These are phyloP conservation scores for Hymenoscyphus scutula DNA, from an alignment of 2,329 filamentous ascomycete species.

Conservation along the genomic window DNA sequence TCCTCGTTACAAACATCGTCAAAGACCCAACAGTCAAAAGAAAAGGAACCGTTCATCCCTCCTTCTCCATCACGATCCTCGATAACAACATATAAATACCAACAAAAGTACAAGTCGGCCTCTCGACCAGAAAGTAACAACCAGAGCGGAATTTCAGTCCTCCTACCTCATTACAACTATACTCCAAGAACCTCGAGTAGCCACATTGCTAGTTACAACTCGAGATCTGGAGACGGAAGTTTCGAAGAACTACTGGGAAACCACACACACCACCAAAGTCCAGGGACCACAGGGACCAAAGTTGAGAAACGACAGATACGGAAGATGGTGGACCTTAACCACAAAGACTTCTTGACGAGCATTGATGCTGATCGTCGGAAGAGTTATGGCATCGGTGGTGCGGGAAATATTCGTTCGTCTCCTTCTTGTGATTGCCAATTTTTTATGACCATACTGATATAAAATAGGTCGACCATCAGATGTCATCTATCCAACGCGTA, in stretches of 20 bases:
- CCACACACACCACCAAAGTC: too few species aligned
- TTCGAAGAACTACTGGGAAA: constrained; percentile 4
- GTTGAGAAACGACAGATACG: not conserved
- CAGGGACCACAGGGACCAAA: not conserved
- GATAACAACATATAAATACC: not conserved
- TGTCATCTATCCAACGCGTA: constrained; percentile 26
- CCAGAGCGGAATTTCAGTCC: not conserved
- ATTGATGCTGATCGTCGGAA: constrained; percentile 24
- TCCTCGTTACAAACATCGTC: not conserved
- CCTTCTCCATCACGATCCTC: not conserved
- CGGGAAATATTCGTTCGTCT: constrained; percentile 34
- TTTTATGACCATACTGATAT: constrained; percentile 4
- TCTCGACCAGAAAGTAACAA: not conserved
- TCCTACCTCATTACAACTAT: not conserved
- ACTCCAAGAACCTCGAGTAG: not conserved
- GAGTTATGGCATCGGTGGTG: constrained; percentile 36
- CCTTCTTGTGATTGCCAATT: not conserved
- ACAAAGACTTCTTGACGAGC: constrained; percentile 6
- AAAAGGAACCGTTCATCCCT: not conserved
- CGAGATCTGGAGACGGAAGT: not conserved
- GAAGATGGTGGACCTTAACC: not conserved
- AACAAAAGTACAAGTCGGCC: not conserved
- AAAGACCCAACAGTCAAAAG: not conserved
- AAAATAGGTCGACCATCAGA: constrained; percentile 33
- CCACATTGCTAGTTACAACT: not conserved